Percentiles rank a stretch among this genome's conserved stretches.
Evolutionary conservation across 768 basidiomycete species (phyloP).

Genomic region (Lentinula boryana): DNA sequence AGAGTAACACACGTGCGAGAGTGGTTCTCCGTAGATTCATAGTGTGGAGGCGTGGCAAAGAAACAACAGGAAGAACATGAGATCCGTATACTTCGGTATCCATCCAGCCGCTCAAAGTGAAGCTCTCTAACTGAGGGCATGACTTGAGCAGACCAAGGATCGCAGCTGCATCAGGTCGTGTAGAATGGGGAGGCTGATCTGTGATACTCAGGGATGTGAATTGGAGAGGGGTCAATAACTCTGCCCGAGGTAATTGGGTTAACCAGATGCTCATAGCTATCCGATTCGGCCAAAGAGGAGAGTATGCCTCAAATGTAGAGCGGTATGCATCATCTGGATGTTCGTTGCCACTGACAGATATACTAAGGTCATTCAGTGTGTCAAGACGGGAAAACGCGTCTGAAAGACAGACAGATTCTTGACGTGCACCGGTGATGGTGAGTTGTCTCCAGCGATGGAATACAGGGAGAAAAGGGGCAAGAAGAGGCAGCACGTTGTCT

Average conservation of each 20-base stretch:
- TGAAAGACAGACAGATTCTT: slow-evolving; percentile 24
- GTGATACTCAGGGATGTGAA: slow-evolving; percentile 55
- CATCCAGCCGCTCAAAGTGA: slow-evolving; percentile 51
- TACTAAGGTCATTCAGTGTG: slow-evolving; percentile 7
- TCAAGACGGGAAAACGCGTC: slow-evolving; percentile 19
- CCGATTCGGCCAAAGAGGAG: slow-evolving; percentile 18
- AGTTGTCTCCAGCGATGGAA: slow-evolving; percentile 56
- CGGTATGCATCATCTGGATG: slow-evolving; percentile 27
- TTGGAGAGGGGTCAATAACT: slow-evolving; percentile 38
- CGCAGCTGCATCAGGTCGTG: slow-evolving; percentile 36
- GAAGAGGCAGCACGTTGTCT: slow-evolving; percentile 53
- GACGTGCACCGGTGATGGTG: slow-evolving; percentile 34
- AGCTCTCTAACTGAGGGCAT: slow-evolving; percentile 55
- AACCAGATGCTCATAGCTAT: slow-evolving; percentile 44
- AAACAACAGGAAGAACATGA: slow-evolving; percentile 33
- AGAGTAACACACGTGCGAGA: slow-evolving; percentile 58
- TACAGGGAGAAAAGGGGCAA: slow-evolving; percentile 55
- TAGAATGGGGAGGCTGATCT: slow-evolving; percentile 33
- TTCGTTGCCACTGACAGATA: slow-evolving; percentile 12
- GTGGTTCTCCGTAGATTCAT: slow-evolving; percentile 55
- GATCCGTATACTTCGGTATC: slow-evolving; percentile 32
- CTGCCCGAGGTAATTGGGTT: slow-evolving; percentile 41
- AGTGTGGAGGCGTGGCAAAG: slow-evolving; percentile 53
- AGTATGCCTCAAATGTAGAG: slow-evolving; percentile 27
- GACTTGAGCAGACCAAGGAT: slow-evolving; percentile 56